Percentiles rank a stretch among this genome's conserved stretches.
These are phyloP conservation scores for Ceratocystis cacaofunesta DNA, from an alignment of 2,329 filamentous ascomycete genomes.

Conservation along the genomic window DNA sequence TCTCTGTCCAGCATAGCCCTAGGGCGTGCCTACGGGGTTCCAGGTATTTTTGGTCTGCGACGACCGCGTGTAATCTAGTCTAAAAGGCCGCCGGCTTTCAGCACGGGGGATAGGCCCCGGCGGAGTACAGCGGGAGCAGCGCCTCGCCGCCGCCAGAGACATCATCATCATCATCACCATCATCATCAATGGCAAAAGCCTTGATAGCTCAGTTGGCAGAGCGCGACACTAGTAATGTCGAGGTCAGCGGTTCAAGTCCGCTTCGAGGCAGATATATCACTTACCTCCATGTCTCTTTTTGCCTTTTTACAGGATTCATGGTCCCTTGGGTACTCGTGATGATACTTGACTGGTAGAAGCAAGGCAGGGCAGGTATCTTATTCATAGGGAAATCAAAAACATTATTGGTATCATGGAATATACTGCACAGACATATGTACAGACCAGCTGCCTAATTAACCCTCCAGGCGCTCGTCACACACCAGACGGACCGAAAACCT, in stretches of 20 bases:
- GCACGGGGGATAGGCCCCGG: no score
- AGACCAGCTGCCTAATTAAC: conserved; percentile 22
- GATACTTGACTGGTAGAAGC: not conserved
- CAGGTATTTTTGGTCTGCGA: no score
- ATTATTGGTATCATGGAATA: conserved; percentile 10
- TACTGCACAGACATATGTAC: not conserved
- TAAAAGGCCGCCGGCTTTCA: no score
- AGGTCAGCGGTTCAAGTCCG: conserved; percentile 6
- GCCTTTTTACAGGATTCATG: not conserved
- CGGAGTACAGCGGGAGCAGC: no score
- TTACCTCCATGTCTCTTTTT: not conserved
- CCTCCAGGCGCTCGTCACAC: conserved; percentile 46
- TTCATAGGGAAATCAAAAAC: conserved; percentile 4
- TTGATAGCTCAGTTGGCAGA: not conserved
- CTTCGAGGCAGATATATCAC: not conserved
- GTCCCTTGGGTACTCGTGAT: no score
- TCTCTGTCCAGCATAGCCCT: no score
- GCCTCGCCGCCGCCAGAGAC: not conserved
- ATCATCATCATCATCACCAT: not conserved
- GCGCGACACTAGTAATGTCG: not conserved
- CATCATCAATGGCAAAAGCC: not conserved
- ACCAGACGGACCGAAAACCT: conserved; percentile 40
- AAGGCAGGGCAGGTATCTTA: not conserved
- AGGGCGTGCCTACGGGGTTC: no score
- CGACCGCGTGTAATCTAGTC: no score